Conservation (phyloP, 257 asterid genomes). For the Lycium ferocissimum region DNA sequence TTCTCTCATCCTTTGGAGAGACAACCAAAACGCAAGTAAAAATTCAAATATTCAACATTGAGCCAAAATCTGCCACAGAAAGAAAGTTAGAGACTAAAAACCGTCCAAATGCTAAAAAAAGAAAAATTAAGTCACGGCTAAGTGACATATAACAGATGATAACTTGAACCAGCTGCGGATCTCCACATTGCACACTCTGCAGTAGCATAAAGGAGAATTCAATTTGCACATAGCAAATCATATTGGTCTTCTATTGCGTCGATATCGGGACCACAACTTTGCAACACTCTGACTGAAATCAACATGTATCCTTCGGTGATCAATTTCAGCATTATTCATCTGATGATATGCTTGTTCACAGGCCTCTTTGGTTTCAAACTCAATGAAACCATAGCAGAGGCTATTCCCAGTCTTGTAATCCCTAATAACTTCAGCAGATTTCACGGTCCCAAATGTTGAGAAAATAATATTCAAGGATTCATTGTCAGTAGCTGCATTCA, state of each 20-base stretch:
- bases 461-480: conserved; percentile 86
- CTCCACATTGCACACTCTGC: background rate
- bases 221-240: background rate
- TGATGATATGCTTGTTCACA: conserved; percentile 89
- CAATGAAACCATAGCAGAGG: conserved; percentile 92
- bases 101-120: background rate
- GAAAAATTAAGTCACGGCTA: background rate
- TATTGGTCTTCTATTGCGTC: conserved; percentile 43
- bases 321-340: conserved; percentile 95
- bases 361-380: conserved; percentile 80
- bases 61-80: background rate
- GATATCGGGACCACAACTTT: conserved; percentile 76
- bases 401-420: conserved; percentile 91
- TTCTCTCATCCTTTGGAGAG: too few species aligned
- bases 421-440: conserved; percentile 84
- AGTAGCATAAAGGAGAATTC: background rate
- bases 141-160: background rate
- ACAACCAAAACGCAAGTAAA: background rate
- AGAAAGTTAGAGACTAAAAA: background rate
- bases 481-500: conserved; percentile 92
- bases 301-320: conserved; percentile 86
- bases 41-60: background rate
- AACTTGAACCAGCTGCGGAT: background rate
- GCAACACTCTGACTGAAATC: conserved; percentile 97
- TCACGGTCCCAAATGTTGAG: conserved; percentile 87